Percentiles rank a stretch among this genome's conserved stretches.
phyloP scores from a whole-genome alignment of 306 rosid species.

The Acacia crassicarpa region DNA sequence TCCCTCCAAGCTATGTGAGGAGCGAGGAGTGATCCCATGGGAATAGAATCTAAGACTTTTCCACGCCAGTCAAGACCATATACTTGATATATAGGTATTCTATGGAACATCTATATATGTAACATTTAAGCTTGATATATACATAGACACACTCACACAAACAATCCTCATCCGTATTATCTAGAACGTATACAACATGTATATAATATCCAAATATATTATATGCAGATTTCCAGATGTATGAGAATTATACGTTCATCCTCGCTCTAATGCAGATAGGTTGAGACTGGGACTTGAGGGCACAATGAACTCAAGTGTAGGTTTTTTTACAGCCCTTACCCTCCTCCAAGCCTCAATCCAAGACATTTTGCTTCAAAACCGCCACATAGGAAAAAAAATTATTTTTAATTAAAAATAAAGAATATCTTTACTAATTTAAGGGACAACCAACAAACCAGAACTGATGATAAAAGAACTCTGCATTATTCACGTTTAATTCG shows the following conservation, averaged over 20 bases:
- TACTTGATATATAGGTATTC: background rate
- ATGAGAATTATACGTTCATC: background rate
- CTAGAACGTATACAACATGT: background rate
- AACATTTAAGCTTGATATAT: background rate
- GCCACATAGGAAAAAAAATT: background rate
- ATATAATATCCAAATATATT: background rate
- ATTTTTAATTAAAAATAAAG: background rate
- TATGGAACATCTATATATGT: background rate
- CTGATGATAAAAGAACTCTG: background rate
- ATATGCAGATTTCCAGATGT: background rate
- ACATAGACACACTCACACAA: background rate
- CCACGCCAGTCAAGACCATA: background rate
- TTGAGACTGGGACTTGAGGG: background rate
- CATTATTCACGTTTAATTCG: background rate
- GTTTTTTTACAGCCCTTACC: background rate
- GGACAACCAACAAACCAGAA: background rate
- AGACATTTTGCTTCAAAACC: background rate
- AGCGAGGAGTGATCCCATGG: background rate
- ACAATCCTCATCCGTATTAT: background rate
- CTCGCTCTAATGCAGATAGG: background rate
- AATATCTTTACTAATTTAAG: background rate
- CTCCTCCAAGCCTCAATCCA: background rate
- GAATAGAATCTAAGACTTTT: background rate
- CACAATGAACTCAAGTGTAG: background rate
- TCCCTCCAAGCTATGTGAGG: background rate